A percentile compares a stretch with the other conserved stretches of the same genome.
Conservation (phyloP, 352 stramenopile species). For the Plasmopara viticola region DNA sequence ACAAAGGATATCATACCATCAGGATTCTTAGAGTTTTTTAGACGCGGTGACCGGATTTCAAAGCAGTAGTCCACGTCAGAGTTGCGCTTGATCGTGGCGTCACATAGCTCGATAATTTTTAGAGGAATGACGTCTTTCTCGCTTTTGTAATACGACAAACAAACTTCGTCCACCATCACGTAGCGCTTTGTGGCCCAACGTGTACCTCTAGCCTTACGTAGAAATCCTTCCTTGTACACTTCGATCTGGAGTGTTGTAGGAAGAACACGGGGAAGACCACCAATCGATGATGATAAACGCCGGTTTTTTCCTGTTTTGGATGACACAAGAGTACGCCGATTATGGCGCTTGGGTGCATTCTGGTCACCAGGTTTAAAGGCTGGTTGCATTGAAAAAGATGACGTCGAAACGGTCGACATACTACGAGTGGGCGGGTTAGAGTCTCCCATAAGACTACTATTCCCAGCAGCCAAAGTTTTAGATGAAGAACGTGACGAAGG, state of each 20-base stretch:
- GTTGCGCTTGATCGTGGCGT: conserved; percentile 74
- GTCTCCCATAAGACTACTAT: conserved; percentile 12
- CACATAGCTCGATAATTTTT: conserved; percentile 78
- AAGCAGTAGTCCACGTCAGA: conserved; percentile 84
- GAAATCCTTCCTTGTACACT: conserved; percentile 76
- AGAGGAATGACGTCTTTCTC: conserved; percentile 80
- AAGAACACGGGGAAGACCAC: conserved; percentile 47
- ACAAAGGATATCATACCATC: conserved; percentile 83
- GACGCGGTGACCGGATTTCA: conserved; percentile 73
- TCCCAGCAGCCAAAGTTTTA: conserved; percentile 35
- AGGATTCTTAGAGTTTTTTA: conserved; percentile 80
- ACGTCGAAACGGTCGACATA: conserved; percentile 15
- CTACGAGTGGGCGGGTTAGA: conserved; percentile 25
- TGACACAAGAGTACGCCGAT: conserved; percentile 61
- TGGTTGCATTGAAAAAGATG: conserved; percentile 58
- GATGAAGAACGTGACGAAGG: conserved; percentile 42
- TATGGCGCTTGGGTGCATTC: conserved; percentile 37
- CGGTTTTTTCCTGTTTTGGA: conserved; percentile 37
- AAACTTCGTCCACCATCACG: conserved; percentile 82
- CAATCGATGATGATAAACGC: conserved; percentile 34
- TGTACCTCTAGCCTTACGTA: conserved; percentile 78
- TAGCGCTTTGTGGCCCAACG: conserved; percentile 83
- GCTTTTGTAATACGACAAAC: conserved; percentile 82
- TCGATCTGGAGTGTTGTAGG: conserved; percentile 65
- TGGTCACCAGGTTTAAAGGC: conserved; percentile 47